phyloP scores from a whole-genome alignment of 768 basidiomycete genomes.

The Phlebiopsis flavidoalba region DNA sequence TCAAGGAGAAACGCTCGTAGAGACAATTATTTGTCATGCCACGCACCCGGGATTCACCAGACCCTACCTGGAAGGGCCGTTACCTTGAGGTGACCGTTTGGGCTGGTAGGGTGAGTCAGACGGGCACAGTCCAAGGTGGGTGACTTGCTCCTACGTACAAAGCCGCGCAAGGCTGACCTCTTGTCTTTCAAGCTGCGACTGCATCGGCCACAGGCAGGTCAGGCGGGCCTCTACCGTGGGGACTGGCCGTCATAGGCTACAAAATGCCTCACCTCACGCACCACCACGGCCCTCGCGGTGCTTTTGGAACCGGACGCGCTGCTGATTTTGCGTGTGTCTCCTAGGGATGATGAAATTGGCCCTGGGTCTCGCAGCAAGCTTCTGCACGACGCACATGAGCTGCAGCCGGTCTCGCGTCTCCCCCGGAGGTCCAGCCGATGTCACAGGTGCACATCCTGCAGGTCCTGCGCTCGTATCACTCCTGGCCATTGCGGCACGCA shows the following conservation, averaged over 20 bases:
- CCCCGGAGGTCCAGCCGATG: conserved; percentile 1
- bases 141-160: background rate
- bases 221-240: background rate
- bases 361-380: background rate
- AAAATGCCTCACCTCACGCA: background rate
- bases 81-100: background rate
- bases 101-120: background rate
- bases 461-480: background rate
- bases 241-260: background rate
- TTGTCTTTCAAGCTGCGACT: background rate
- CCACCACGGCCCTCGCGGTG: background rate
- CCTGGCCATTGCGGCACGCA: conserved; percentile 4
- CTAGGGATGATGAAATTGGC: background rate
- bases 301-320: background rate
- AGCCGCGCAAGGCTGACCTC: background rate
- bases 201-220: background rate
- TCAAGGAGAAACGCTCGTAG: background rate
- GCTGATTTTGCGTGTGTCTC: background rate
- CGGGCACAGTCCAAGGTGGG: background rate
- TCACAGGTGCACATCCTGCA: conserved; percentile 5
- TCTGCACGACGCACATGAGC: background rate
- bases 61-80: background rate
- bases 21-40: background rate
- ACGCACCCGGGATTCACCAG: conserved; percentile 8
- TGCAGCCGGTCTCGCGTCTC: background rate